Conservation (phyloP, 176 grass and related monocot species). For the Oryza glumipatula region DNA sequence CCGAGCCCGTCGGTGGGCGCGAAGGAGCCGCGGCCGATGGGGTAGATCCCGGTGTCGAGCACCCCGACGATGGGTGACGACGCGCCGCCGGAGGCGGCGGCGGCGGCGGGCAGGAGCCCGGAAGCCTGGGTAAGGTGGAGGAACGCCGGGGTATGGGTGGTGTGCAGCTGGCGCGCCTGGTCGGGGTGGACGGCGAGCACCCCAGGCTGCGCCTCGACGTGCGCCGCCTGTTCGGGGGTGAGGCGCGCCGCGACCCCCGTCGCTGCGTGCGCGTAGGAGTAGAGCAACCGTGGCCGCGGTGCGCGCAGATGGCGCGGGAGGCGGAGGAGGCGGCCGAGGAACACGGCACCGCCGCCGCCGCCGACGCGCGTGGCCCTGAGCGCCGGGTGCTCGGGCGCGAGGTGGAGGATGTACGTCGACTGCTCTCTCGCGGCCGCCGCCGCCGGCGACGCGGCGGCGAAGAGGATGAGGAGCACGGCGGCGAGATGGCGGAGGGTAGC, state of each 20-base stretch:
- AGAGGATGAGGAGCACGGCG: neutral
- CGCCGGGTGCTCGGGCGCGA: slow-evolving; percentile 31
- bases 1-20: neutral
- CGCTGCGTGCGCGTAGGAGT: slow-evolving; percentile 50
- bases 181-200: slow-evolving; percentile 66
- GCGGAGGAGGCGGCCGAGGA: slow-evolving; percentile 33
- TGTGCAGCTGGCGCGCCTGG: slow-evolving; percentile 59
- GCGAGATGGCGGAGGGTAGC: slow-evolving; percentile 14
- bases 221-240: slow-evolving; percentile 38
- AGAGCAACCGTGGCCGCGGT: slow-evolving; percentile 31
- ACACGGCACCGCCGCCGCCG: neutral
- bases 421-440: neutral
- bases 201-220: slow-evolving; percentile 42
- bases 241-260: slow-evolving; percentile 69
- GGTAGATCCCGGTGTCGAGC: slow-evolving; percentile 75
- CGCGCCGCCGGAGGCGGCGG: slow-evolving; percentile 26
- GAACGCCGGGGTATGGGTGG: slow-evolving; percentile 68
- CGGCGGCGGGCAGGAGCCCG: slow-evolving; percentile 59
- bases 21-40: slow-evolving; percentile 46
- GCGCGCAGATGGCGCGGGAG: slow-evolving; percentile 44
- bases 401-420: slow-evolving; percentile 59
- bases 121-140: slow-evolving; percentile 49
- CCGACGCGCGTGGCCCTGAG: neutral
- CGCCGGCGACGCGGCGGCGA: too few species aligned
- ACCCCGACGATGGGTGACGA: slow-evolving; percentile 59